Evolutionary conservation across 164 flowering plant genomes (phyloP), one percentile per base, ranked within the genome.

Genomic region (Liquidambar formosana): DNA sequence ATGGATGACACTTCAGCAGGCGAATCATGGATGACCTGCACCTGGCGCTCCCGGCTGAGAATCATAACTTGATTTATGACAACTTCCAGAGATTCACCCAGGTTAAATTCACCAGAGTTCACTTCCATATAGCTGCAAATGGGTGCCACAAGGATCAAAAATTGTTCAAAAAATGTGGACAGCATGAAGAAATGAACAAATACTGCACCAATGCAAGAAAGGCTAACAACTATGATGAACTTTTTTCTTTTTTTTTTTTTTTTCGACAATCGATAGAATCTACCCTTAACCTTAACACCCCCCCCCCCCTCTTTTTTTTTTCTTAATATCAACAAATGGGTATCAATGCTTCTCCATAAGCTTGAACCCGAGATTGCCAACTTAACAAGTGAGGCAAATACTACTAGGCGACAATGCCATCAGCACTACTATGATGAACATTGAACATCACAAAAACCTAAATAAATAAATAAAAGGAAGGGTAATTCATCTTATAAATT

Each of bases 11-110:
- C 73, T 73, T 86, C 92, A n/a, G 71, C 62, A 11, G 93, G 88
- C 38, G 73, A 51, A 67, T 93, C 89, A 68, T 28, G 75, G 44
- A 79, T 64, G 60, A 93, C 66, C 74, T 80, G 77, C 71, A 90
- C 89, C 61, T 74, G 72, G 6, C 86, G 79, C 70, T 90, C 94
- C 69, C 47, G 76, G 77, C 93, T 80, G n/a, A 85, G 71, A 46
- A 66, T 72, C 94, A 77, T 86, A 23, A 80, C 92, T 82, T 93
- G 96, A 49, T 75, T 86, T 56, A 79, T 65, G 64, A 87, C 92
- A 28, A 74, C 91, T 60, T 86, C 84, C 33, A 93, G 69, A 46
- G 77, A 73, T 69, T 89, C 90, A 63, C 83, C 85, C 10, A 93
- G 90, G 73, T 83, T 87, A 71, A 93, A 93, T 69, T 89, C 84